Base-by-base conservation (phyloP, 1,284 basidiomycete genomes). In the Marasmius tenuissimus region DNA sequence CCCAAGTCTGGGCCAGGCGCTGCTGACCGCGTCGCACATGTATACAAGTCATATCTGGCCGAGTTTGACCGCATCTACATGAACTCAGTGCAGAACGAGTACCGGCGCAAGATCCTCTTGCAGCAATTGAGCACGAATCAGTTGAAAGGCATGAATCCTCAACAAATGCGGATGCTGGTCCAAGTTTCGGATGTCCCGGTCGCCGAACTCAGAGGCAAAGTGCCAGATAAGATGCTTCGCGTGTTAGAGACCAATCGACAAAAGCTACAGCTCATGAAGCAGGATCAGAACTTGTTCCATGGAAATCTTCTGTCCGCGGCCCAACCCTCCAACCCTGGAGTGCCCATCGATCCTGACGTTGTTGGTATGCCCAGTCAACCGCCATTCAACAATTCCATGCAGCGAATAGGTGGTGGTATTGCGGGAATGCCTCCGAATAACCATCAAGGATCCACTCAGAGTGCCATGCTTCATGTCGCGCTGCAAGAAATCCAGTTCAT, bases 11-110 rank as follows among this genome's bases (percentile, higher is more conserved):
- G 83, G 3, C 88, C 88, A 4, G 84, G 70, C 14, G 77, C 84
- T 38, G 89, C 87, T 0, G 79, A 82, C 51, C 84, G 84, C 16
- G 73, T 92, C 8, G 79, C 81, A 1, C 78, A 83, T 60, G 74
- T 86, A 34, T 92, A 92, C 72, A 81, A 81, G 59, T 78, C 83
- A 45, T 86, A 81, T 63, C 78, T 92, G 11, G 67, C 70, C 2
- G 66, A 69, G 8, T 91, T 92, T 69, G 89, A 92, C 68, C 66
- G 71, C 10, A 77, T 79, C 20, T 89, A 89, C 64, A 71, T 84
- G 54, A 48, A 61, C 16, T 75, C 74, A 4, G 68, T 77, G 4
- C 61, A 70, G 60, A 67, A 71, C 50, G 67, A 68, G 53, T 60
- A 61, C 42, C 62, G 61, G 53, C 63, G 27, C 27, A 27, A 27